These are phyloP conservation scores for Selaginella tamariscina DNA, from an alignment of 75 land plant species.

Conservation along the genomic window DNA sequence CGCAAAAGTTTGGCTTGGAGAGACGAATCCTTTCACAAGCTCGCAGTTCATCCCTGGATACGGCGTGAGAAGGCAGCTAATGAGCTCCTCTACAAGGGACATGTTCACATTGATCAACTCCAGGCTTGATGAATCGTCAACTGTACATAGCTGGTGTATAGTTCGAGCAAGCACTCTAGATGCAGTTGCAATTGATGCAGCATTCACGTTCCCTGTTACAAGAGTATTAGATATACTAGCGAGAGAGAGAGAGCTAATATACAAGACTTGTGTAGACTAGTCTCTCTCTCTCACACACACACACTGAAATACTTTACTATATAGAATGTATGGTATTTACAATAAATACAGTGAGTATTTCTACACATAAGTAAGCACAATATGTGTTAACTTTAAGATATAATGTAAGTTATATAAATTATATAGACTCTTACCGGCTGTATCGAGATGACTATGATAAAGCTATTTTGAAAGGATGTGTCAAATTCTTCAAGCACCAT, in stretches of 20 bases:
- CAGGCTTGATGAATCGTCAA: conserved; percentile 14
- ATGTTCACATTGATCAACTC: conserved; percentile 29
- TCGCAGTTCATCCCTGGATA: conserved; percentile 72
- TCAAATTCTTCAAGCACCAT: conserved; percentile 89
- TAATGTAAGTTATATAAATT: too few species aligned
- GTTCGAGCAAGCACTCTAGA: conserved; percentile 72
- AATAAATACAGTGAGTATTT: too few species aligned
- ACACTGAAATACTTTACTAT: too few species aligned
- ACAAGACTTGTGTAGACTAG: too few species aligned
- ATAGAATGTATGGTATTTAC: too few species aligned
- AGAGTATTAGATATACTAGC: too few species aligned
- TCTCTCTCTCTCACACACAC: too few species aligned
- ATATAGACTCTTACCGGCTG: conserved; percentile 24
- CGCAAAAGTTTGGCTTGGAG: conserved; percentile 42
- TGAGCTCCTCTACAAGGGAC: conserved; percentile 63
- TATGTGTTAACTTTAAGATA: too few species aligned
- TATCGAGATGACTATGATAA: conserved; percentile 78
- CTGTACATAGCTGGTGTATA: conserved; percentile 53
- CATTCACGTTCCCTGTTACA: conserved; percentile 69
- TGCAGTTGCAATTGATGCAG: conserved; percentile 57
- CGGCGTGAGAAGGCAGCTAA: conserved; percentile 54
- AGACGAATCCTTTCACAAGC: conserved; percentile 55
- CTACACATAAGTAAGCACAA: too few species aligned
- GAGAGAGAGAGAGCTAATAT: too few species aligned
- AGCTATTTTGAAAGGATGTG: conserved; percentile 45